phyloP scores from a whole-genome alignment of 257 asterid species.

The Solanum chiquidenum region DNA sequence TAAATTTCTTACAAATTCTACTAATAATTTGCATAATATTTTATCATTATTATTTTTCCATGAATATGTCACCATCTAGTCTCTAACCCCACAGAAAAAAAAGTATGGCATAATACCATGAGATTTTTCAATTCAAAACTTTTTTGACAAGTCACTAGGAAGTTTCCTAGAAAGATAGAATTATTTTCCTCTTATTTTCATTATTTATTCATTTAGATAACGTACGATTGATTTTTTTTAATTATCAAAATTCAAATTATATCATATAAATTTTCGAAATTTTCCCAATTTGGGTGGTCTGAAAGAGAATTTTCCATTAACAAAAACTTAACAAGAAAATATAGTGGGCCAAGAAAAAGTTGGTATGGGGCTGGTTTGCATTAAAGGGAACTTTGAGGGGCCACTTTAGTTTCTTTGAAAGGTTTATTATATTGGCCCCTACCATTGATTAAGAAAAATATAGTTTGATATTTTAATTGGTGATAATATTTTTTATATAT shows the following conservation, averaged over 20 bases:
- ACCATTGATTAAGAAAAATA: background rate
- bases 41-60: background rate
- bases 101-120: background rate
- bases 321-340: background rate
- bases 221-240: too few relatives aligned
- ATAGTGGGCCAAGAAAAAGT: background rate
- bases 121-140: background rate
- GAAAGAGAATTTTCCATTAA: background rate
- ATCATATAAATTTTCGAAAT: too few relatives aligned
- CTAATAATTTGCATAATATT: background rate
- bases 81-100: background rate
- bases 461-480: background rate
- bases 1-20: background rate
- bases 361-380: background rate
- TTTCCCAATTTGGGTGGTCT: background rate
- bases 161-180: background rate
- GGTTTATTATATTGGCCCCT: background rate
- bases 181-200: background rate
- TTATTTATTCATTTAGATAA: too few relatives aligned
- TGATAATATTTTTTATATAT: background rate
- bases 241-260: background rate
- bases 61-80: background rate
- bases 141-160: background rate
- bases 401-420: background rate
- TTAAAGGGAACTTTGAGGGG: background rate